Evolutionary conservation across 2,329 filamentous ascomycete genomes (phyloP), one percentile per base, ranked within the genome.

Genomic region (Botryotinia globosa): DNA sequence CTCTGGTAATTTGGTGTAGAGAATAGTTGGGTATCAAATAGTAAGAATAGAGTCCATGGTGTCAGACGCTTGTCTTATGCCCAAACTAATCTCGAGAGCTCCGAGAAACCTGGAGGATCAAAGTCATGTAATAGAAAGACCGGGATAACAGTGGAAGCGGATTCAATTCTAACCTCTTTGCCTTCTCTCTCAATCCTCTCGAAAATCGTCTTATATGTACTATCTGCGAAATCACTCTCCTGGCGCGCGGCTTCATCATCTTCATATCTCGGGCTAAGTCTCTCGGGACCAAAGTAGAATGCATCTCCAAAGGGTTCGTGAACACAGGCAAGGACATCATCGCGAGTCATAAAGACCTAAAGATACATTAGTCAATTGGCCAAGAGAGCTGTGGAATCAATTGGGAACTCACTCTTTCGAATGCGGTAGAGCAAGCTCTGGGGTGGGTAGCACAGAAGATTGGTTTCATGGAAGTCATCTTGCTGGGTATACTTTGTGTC

Each of bases 291-390:
- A 80, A 92, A 98, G 85, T 98, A 98, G 81, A 95, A 98, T 74
- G 94, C 92, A 83, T 98, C 96, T 71, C 95, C 95, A 83, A 98
- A 98, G 8, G 96, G 96, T 84, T 99, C 96, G 82, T 98, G 96
- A 78, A 96, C 87, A 81, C 93, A 97, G 79, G 91, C 87, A 74
- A 98, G 87, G 71, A 87, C 90, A 80, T 97, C 91, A 78, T 89
- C 88, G 77, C 94, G 92, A 78, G 94, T 97, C 95, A 98, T 98
- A 83, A 99, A 98, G 76, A 98, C 94, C 93, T 96, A 77, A 58
- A 59, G n/a, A 14, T 59, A 32, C 25, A 48, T 73, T 54, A 78
- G 73, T 48, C 34, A 73, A 22, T 64, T 51, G 5, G 25, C 37
- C 22, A 42, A 29, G 4, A 37, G n/a, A 20, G 39, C 18, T 10